These are phyloP conservation scores for Cladobotryum mycophilum DNA, from an alignment of 2,329 filamentous ascomycete species.

Conservation along the genomic window DNA sequence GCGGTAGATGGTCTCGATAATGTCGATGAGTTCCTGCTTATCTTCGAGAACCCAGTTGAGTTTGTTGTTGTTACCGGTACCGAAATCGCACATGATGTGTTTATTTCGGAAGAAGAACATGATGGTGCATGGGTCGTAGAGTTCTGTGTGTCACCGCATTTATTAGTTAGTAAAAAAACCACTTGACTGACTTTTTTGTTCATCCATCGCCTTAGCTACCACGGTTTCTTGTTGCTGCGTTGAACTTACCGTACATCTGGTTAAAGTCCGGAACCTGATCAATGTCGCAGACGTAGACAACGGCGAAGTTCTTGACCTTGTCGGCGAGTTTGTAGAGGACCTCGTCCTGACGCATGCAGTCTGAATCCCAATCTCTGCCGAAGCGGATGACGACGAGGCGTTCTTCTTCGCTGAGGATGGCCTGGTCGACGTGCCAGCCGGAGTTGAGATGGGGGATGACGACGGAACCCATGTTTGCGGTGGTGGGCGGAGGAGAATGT, in stretches of 20 bases:
- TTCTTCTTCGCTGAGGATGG: conserved; percentile 81
- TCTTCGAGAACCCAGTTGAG: conserved; percentile 91
- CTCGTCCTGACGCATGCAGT: conserved; percentile 75
- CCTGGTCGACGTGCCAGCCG: conserved; percentile 98
- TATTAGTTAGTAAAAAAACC: too few relatives aligned
- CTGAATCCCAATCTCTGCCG: conserved; percentile 72
- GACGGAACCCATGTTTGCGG: conserved; percentile 62
- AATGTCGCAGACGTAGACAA: conserved; percentile 90
- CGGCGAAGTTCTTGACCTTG: conserved; percentile 85
- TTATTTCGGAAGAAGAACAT: conserved; percentile 99
- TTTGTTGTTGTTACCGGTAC: conserved; percentile 98
- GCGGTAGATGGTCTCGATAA: conserved; percentile 94
- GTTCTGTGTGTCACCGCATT: conserved; percentile 33
- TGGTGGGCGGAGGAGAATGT: background rate
- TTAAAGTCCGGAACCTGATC: conserved; percentile 85
- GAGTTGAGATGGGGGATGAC: conserved; percentile 85
- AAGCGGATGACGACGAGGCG: conserved; percentile 91
- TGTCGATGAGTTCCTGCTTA: conserved; percentile 97
- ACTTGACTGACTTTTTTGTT: too few relatives aligned
- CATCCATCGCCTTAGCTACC: too few relatives aligned
- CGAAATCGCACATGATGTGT: conserved; percentile 98
- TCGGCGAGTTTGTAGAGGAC: conserved; percentile 92
- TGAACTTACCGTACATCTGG: conserved; percentile 64
- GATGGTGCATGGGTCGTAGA: conserved; percentile 87
- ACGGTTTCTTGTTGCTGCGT: too few relatives aligned